phyloP scores from a whole-genome alignment of 805 yeast species.

The Yarrowia sp. region DNA sequence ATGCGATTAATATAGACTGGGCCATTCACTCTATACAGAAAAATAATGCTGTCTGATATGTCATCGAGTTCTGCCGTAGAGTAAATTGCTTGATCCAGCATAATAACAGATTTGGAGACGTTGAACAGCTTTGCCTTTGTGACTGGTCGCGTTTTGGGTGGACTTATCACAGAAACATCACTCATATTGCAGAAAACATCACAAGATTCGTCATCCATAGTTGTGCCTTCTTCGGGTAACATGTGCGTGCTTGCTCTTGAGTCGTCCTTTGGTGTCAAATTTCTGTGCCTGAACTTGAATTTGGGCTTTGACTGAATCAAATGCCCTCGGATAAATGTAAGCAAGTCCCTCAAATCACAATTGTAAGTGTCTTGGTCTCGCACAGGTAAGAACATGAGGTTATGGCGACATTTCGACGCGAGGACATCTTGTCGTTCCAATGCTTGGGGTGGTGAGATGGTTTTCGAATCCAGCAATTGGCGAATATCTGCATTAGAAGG shows the following conservation, averaged over 20 bases:
- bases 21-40: background rate
- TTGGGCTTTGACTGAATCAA: background rate
- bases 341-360: background rate
- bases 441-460: background rate
- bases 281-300: constrained; percentile 8
- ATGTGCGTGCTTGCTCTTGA: background rate
- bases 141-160: background rate
- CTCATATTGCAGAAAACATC: background rate
- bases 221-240: background rate
- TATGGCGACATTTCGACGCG: constrained; percentile 3
- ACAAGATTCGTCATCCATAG: background rate
- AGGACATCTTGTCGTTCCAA: background rate
- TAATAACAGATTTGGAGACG: background rate
- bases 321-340: background rate
- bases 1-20: constrained; percentile 7
- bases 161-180: background rate
- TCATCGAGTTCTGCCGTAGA: constrained; percentile 13
- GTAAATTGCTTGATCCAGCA: background rate
- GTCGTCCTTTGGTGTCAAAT: background rate
- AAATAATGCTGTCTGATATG: background rate
- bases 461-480: background rate
- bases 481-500: constrained; percentile 2
- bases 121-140: background rate
- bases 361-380: constrained; percentile 26
- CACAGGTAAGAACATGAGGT: constrained; percentile 3